Evolutionary conservation across 2,329 filamentous ascomycete species (phyloP).

Genomic region (Xylaria sp.): DNA sequence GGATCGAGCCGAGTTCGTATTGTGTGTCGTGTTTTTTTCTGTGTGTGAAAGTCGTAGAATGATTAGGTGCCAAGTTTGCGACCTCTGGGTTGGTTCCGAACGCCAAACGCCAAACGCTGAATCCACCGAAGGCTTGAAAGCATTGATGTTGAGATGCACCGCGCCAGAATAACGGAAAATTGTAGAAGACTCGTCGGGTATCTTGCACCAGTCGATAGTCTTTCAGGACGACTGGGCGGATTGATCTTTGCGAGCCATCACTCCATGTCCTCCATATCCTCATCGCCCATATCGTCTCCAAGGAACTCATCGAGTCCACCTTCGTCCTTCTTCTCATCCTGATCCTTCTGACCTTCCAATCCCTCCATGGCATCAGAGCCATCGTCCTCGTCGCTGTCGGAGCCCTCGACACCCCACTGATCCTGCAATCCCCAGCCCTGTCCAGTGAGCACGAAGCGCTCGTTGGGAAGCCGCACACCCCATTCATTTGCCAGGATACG

Average conservation of each 20-base stretch:
- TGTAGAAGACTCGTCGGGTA: not conserved
- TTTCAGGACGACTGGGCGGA: not conserved
- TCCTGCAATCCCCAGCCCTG: slow-evolving; percentile 72
- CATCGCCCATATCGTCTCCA: slow-evolving; percentile 61
- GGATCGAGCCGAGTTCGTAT: not conserved
- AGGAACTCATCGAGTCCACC: slow-evolving; percentile 64
- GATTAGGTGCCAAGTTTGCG: not conserved
- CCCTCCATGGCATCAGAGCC: slow-evolving; percentile 61
- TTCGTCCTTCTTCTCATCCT: slow-evolving; percentile 54
- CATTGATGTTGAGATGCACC: not conserved
- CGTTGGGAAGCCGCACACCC: slow-evolving; percentile 73
- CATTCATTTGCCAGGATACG: slow-evolving; percentile 72
- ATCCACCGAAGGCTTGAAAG: slow-evolving; percentile 2
- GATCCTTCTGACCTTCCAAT: slow-evolving; percentile 51
- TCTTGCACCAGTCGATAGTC: not conserved
- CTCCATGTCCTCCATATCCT: slow-evolving; percentile 62
- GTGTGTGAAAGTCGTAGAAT: not conserved
- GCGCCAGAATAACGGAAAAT: not conserved
- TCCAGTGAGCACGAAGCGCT: slow-evolving; percentile 74
- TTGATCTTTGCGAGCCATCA: not conserved
- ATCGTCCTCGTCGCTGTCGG: slow-evolving; percentile 38
- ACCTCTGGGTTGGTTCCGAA: slow-evolving; percentile 10
- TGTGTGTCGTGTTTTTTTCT: not conserved
- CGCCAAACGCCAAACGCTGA: slow-evolving; percentile 32
- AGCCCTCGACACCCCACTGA: slow-evolving; percentile 58